Conservation (phyloP, 306 rosid species). For the Begonia loranthoides region DNA sequence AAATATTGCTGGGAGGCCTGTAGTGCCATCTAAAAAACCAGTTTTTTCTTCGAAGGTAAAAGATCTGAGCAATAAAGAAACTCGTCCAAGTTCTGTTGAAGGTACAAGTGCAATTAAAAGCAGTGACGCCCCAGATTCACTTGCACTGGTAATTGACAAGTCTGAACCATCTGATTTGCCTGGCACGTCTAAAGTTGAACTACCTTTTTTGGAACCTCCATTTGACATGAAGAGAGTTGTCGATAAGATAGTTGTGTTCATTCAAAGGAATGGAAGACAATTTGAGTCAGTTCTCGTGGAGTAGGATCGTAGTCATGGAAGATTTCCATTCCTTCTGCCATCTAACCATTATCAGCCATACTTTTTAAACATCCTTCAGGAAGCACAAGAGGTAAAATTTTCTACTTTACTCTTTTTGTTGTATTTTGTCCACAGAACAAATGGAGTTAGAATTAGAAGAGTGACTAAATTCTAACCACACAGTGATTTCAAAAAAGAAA, state of each 20-base stretch:
- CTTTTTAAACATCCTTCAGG: conserved; percentile 48
- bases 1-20: conserved; percentile 28
- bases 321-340: conserved; percentile 77
- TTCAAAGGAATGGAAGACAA: conserved; percentile 57
- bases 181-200: conserved; percentile 28
- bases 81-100: conserved; percentile 32
- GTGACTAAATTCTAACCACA: not conserved
- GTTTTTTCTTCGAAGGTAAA: conserved; percentile 38
- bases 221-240: conserved; percentile 51
- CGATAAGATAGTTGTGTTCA: conserved; percentile 77
- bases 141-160: conserved; percentile 17
- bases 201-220: conserved; percentile 65
- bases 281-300: conserved; percentile 62
- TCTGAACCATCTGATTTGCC: conserved; percentile 23
- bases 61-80: conserved; percentile 44
- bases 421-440: no score
- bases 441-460: no score
- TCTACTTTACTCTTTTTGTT: not conserved
- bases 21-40: conserved; percentile 20
- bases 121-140: conserved; percentile 18
- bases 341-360: conserved; percentile 58
- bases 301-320: conserved; percentile 66
- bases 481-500: not conserved
- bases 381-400: conserved; percentile 34
- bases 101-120: conserved; percentile 21